Conservation (phyloP, 768 basidiomycete genomes). For the Amanita fuliginea region DNA sequence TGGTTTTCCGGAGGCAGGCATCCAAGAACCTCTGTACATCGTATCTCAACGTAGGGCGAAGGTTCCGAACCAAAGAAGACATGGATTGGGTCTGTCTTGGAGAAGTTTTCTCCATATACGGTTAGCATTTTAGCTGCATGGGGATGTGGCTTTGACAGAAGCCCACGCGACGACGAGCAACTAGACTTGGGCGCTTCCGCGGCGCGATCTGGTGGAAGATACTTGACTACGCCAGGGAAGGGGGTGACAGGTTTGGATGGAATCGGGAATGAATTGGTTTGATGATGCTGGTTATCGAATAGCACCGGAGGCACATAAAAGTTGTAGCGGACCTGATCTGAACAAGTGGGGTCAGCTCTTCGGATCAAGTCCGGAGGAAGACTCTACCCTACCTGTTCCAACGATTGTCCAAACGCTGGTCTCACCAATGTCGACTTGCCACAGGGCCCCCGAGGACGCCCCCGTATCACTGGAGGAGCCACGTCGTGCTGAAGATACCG, state of each 20-base stretch:
- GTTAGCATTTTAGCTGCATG: constrained; percentile 75
- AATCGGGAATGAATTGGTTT: constrained; percentile 64
- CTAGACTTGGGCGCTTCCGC: constrained; percentile 72
- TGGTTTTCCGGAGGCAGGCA: constrained; percentile 70
- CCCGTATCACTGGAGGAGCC: constrained; percentile 57
- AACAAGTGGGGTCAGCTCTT: constrained; percentile 11
- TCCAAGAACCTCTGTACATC: constrained; percentile 78
- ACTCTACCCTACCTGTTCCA: constrained; percentile 62
- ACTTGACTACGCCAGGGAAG: constrained; percentile 82
- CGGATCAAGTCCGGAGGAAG: not conserved
- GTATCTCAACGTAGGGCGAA: constrained; percentile 78
- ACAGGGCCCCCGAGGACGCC: constrained; percentile 68
- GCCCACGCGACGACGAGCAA: constrained; percentile 52
- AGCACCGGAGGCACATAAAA: constrained; percentile 84
- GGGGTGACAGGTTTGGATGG: constrained; percentile 79
- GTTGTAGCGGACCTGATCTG: constrained; percentile 88
- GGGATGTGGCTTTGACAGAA: constrained; percentile 67
- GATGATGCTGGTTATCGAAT: constrained; percentile 68
- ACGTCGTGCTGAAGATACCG: constrained; percentile 54
- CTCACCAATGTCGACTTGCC: constrained; percentile 89
- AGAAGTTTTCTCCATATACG: constrained; percentile 84
- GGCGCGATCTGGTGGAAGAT: constrained; percentile 82
- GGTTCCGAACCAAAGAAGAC: constrained; percentile 85
- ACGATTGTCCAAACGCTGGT: constrained; percentile 94
- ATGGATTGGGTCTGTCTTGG: constrained; percentile 67